Evolutionary conservation across 495 filamentous ascomycete genomes (phyloP), one percentile per base, ranked within the genome.

Genomic region (Lasiosphaeria ovina): DNA sequence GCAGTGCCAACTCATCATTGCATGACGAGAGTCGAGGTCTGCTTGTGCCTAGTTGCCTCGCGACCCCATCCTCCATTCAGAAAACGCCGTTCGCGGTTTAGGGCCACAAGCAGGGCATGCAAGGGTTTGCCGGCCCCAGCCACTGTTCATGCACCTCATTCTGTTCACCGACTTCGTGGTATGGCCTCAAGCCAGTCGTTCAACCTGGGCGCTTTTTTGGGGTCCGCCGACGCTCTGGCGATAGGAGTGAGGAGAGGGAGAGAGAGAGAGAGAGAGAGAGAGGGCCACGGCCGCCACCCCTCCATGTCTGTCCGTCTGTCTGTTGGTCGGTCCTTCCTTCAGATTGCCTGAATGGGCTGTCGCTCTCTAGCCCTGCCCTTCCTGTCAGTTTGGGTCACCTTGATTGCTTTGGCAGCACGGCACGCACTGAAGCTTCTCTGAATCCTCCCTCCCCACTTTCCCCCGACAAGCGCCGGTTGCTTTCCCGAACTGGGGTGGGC

Each of bases 1-100:
- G 85, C 83, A 83, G 73, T 91, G 90, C 87, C 89, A 92, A 86
- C 89, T 91, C 89, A 92, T 90, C 88, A 87, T 76, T 89, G 87
- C 89, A 87, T 90, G 81, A 81, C 24, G 24, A 24, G 77, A 77
- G 76, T 79, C 74, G 75, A 78, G 77, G 77, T 76, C 78, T 77
- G 75, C 74, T 75, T 79, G 74, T 77, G 75, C 79, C 77, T 80
- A 76, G 78, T 73, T 67, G 70, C 70, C 70, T 71, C 65, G 68
- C 65, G 62, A 45, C 62, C 58, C 50, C 64, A 54, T 68, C 65
- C 38, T 47, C 72, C 72, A 74, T 63, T 75, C 68, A 76, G 47
- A 70, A 24, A 60, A 8, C 62, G 57, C 50, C 59, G 64, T 59
- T 62, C 54, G 55, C 61, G 68, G 63, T 69, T 24, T 76, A 70